Conservation (phyloP, 768 basidiomycete species). For the Podaxis sp. region DNA sequence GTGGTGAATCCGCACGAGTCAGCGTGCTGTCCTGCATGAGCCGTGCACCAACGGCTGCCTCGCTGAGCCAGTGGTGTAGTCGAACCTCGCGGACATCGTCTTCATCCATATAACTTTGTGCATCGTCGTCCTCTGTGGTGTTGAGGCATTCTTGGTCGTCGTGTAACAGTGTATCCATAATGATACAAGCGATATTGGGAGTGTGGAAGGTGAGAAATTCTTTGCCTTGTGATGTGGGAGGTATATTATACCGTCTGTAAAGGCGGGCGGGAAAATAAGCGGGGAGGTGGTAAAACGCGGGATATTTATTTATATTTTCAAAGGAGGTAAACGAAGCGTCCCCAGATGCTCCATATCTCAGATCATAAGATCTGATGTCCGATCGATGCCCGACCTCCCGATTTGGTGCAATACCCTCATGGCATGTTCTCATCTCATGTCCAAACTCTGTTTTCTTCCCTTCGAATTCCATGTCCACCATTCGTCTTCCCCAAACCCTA, state of each 20-base stretch:
- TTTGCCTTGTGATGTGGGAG: not conserved
- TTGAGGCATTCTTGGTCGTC: not conserved
- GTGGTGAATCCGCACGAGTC: slow-evolving; percentile 10
- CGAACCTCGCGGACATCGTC: slow-evolving; percentile 1
- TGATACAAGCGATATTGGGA: not conserved
- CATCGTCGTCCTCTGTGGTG: not conserved
- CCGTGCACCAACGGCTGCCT: not conserved
- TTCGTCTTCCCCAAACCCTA: not conserved
- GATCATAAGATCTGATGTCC: not conserved
- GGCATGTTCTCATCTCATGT: not conserved
- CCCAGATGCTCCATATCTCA: slow-evolving; percentile 4
- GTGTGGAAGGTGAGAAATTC: not conserved
- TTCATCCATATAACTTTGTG: slow-evolving; percentile 7
- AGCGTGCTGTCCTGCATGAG: slow-evolving; percentile 3
- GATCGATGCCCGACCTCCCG: slow-evolving; percentile 3
- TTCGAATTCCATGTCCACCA: slow-evolving; percentile 4
- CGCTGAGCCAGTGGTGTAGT: slow-evolving; percentile 12
- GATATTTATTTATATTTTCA: slow-evolving; percentile 14
- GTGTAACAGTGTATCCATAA: not conserved
- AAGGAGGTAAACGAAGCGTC: not conserved
- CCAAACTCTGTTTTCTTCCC: not conserved
- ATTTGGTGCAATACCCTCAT: not conserved
- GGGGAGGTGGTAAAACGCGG: not conserved
- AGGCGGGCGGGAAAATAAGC: slow-evolving; percentile 13
- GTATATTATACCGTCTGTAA: slow-evolving; percentile 5